Evolutionary conservation across 202 grass and related monocot genomes (phyloP), one percentile per base, ranked within the genome.

Genomic region (Setaria italica): DNA sequence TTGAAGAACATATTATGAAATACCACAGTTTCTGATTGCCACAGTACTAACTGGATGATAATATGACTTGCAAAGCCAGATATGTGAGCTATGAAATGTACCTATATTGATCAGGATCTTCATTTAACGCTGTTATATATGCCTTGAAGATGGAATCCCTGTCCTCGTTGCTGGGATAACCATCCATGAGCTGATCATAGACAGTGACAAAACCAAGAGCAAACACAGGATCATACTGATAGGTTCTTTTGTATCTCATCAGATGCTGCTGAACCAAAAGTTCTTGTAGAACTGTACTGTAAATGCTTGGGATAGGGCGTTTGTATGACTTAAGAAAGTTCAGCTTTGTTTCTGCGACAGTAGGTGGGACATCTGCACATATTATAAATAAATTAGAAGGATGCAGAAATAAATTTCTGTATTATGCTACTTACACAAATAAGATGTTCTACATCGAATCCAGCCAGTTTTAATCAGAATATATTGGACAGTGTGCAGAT

Each of bases 141-240:
- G 92, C 53, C 70, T 73, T 90, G 75, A 99, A 99, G 56, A 99
- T 99, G 58, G 82, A 67, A 58, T 99, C 97, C 74, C 58, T 87
- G 70, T 94, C 92, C 67, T 99, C 88, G 11, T 63, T 85, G 67
- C 90, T 92, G 29, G 97, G 88, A 69, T 96, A 99, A 12, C 97
- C 97, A 78, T 99, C 97, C 97, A 99, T 99, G 46, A 99, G 93
- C 80, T 99, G 91, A 34, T 99, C 97, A 67, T 92, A 99, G 20
- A 94, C 90, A 2, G 94, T 99, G 20, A 99, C 94, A 78, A 99
- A 97, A 54, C 97, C 94, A 91, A 97, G 90, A 74, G 85, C 97
- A 94, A 97, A 99, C 64, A 99, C 89, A 63, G 94, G 72, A 84
- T 99, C 97, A 72, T 99, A 99, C 48, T 87, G 94, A 84, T 99